Evolutionary conservation across 768 basidiomycete genomes (phyloP).

Genomic region (Candolleomyces aberdarensis): DNA sequence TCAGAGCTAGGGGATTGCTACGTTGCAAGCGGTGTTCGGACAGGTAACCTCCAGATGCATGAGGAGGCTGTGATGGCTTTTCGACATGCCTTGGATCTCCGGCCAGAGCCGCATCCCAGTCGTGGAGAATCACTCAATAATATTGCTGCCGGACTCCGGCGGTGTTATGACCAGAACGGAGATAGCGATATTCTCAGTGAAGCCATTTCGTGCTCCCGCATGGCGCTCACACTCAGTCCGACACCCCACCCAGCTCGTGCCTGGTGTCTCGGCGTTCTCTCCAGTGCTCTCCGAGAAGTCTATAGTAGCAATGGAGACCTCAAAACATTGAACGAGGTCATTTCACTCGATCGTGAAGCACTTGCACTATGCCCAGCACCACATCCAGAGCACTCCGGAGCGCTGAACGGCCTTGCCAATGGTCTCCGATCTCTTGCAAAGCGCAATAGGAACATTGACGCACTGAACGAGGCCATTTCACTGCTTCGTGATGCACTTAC

Average conservation of each 20-base stretch:
- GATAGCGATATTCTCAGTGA: background rate
- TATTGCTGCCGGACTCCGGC: background rate
- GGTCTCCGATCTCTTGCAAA: too few relatives aligned
- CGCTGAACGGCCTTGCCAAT: conserved; percentile 7
- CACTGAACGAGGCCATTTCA: background rate
- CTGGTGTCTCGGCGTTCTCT: too few relatives aligned
- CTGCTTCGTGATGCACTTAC: background rate
- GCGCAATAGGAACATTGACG: background rate
- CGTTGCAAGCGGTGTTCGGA: too few relatives aligned
- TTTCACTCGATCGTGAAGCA: conserved; percentile 6
- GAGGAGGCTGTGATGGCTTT: too few relatives aligned
- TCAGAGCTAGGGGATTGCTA: background rate
- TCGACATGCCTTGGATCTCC: background rate
- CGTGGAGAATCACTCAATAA: background rate
- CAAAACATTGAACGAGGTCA: conserved; percentile 11
- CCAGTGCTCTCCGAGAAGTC: background rate
- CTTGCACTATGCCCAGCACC: conserved; percentile 5
- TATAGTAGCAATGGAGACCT: background rate
- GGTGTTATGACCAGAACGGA: background rate
- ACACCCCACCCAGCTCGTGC: background rate
- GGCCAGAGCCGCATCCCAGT: too few relatives aligned
- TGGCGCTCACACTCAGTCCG: background rate
- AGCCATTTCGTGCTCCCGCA: background rate
- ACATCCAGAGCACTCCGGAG: conserved; percentile 5
- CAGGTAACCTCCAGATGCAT: too few relatives aligned